phyloP scores from a whole-genome alignment of 192 early-diverging fungal species.

The Coemansia erecta region DNA sequence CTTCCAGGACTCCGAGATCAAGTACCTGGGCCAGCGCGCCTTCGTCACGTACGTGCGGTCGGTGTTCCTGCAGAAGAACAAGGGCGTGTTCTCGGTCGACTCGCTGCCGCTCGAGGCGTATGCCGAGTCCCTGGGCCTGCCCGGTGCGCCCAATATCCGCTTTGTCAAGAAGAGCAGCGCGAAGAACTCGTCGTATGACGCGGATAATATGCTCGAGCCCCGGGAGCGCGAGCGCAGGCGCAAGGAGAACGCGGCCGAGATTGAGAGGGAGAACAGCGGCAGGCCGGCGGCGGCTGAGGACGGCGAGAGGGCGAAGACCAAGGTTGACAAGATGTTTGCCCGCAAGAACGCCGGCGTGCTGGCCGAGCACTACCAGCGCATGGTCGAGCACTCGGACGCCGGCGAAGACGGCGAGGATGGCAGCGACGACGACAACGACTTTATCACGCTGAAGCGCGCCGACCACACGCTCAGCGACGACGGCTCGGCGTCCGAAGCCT shows the following conservation, averaged over 20 bases:
- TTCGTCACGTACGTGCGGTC: slow-evolving; percentile 96
- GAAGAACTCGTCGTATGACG: slow-evolving; percentile 72
- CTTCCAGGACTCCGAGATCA: slow-evolving; percentile 91
- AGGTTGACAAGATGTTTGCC: slow-evolving; percentile 89
- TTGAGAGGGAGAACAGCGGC: slow-evolving; percentile 34
- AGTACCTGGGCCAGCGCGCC: slow-evolving; percentile 95
- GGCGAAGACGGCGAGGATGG: slow-evolving; percentile 31
- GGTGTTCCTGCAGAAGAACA: slow-evolving; percentile 87
- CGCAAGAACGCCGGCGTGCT: slow-evolving; percentile 89
- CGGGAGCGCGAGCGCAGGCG: slow-evolving; percentile 36
- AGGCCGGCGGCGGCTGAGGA: slow-evolving; percentile 21
- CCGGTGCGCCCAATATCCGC: slow-evolving; percentile 92
- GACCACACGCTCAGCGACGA: slow-evolving; percentile 72
- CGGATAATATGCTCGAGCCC: slow-evolving; percentile 46
- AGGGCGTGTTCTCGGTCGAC: slow-evolving; percentile 84
- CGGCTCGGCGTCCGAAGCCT: slow-evolving; percentile 43
- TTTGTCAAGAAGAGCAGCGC: slow-evolving; percentile 70
- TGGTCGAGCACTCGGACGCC: slow-evolving; percentile 64
- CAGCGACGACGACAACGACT: slow-evolving; percentile 70
- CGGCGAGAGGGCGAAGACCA: slow-evolving; percentile 59
- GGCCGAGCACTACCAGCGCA: slow-evolving; percentile 85
- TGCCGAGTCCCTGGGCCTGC: slow-evolving; percentile 88
- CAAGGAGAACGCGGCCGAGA: slow-evolving; percentile 15
- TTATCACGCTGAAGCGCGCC: slow-evolving; percentile 79
- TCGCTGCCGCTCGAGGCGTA: slow-evolving; percentile 83